Evolutionary conservation across 495 filamentous ascomycete species (phyloP), one percentile per base, ranked within the genome.

Genomic region (Penicillium cinerascens): DNA sequence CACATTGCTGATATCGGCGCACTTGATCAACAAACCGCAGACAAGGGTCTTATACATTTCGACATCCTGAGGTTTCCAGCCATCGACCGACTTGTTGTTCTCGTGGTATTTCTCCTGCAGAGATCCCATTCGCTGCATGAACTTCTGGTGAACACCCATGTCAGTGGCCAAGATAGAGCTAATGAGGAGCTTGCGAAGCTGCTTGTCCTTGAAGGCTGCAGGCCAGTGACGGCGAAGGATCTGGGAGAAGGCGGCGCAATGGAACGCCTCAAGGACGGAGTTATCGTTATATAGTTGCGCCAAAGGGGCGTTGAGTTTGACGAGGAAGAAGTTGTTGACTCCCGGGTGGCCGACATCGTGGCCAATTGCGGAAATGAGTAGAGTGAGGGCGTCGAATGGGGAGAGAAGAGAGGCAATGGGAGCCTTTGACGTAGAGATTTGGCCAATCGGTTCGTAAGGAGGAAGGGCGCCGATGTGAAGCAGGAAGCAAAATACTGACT

Each of bases 211-310:
- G 59, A 92, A 92, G 2, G 86, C 87, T 3, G 82, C 74, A 6
- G 91, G 91, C 93, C 93, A 98, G 69, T 97, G 83, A 29, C 91
- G 86, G 42, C 91, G 87, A 29, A 98, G 81, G 29, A 98, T 96
- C 64, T 97, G 93, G 2, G 90, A 97, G 64, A 92, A 98, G 3
- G 95, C 93, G 13, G 93, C 95, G 64, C 93, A 97, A 61, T 98
- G 93, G 66, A 97, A 98, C 15, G 92, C 92, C 71, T 98, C 93
- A 23, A 98, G 80, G 20, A 98, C 93, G 15, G 93, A 98, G 55
- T 87, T 87, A 67, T 98, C 93, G 66, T 97, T 98, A 71, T 98
- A 98, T 13, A 97, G 76, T 65, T 97, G 93, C n/a, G 93, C 93
- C 16, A 98, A 77, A 11, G 93, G 95, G 36, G 93, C 88, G 64